Evolutionary conservation across 2,329 filamentous ascomycete genomes (phyloP).

Genomic region (Anisogramma anomala): DNA sequence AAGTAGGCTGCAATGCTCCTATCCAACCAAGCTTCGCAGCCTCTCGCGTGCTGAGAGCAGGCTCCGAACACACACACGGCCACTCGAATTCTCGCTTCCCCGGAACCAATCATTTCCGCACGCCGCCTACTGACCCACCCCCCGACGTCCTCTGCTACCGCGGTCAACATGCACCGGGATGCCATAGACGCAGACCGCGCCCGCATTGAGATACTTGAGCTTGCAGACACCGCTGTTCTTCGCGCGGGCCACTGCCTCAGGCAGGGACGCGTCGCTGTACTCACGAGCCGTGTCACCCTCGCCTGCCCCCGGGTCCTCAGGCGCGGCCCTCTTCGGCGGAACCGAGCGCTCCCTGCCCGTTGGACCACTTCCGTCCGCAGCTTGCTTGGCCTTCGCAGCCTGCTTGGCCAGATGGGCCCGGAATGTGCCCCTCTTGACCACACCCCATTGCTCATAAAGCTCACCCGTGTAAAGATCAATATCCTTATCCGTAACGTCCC

Average conservation of each 20-base stretch:
- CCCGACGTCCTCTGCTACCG: background rate
- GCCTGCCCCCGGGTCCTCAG: slow-evolving; percentile 18
- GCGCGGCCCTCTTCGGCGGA: slow-evolving; percentile 17
- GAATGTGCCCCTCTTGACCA: slow-evolving; percentile 43
- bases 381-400: slow-evolving; percentile 19
- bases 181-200: slow-evolving; percentile 87
- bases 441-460: slow-evolving; percentile 76
- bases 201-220: slow-evolving; percentile 83
- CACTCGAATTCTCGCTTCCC: background rate
- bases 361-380: slow-evolving; percentile 9
- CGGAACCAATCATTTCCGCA: slow-evolving; percentile 2
- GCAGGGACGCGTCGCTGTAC: slow-evolving; percentile 43
- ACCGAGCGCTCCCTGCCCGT: slow-evolving; percentile 8
- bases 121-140: background rate
- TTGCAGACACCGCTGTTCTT: slow-evolving; percentile 57
- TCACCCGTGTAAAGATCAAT: slow-evolving; percentile 83
- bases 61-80: background rate
- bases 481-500: slow-evolving; percentile 97
- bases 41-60: background rate
- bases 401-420: slow-evolving; percentile 21
- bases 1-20: background rate
- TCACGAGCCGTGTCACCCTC: slow-evolving; percentile 20
- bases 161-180: slow-evolving; percentile 70
- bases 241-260: slow-evolving; percentile 69
- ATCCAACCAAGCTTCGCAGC: background rate